A percentile compares a stretch with the other conserved stretches of the same genome.
Evolutionary conservation across 2,329 filamentous ascomycete species (phyloP).

Genomic region (Calonectria fujianensis): DNA sequence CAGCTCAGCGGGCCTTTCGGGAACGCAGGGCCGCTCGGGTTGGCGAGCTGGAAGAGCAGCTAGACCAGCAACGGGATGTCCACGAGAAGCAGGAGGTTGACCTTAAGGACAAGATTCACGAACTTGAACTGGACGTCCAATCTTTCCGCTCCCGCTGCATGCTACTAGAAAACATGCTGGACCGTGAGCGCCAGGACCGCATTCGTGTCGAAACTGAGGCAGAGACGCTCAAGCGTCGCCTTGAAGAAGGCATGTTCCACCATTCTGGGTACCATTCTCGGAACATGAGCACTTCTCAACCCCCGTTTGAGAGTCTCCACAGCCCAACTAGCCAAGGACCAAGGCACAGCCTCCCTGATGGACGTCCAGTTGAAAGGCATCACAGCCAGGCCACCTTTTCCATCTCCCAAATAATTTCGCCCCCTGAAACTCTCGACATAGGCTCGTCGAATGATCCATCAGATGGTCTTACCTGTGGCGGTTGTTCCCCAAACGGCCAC

Average conservation of each 20-base stretch:
- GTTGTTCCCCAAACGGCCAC: slow-evolving; percentile 70
- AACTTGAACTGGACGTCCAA: slow-evolving; percentile 80
- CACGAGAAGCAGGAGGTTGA: slow-evolving; percentile 75
- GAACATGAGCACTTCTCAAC: slow-evolving; percentile 53
- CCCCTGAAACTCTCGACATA: slow-evolving; percentile 66
- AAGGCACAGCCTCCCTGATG: slow-evolving; percentile 56
- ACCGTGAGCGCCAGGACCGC: slow-evolving; percentile 72
- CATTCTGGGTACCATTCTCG: slow-evolving; percentile 54
- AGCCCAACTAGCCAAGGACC: slow-evolving; percentile 52
- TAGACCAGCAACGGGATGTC: slow-evolving; percentile 76
- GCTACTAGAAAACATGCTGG: slow-evolving; percentile 78
- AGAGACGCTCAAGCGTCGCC: slow-evolving; percentile 58
- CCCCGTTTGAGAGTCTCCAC: slow-evolving; percentile 55
- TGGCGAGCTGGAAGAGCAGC: slow-evolving; percentile 81
- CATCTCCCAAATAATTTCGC: slow-evolving; percentile 75
- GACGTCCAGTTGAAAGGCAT: slow-evolving; percentile 51
- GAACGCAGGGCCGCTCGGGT: slow-evolving; percentile 91
- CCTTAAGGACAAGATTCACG: slow-evolving; percentile 73
- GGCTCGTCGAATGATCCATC: slow-evolving; percentile 54
- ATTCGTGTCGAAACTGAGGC: slow-evolving; percentile 65
- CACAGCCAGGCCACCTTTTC: slow-evolving; percentile 69
- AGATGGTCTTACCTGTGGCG: slow-evolving; percentile 71
- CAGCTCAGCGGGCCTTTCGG: slow-evolving; percentile 92
- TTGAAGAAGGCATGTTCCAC: slow-evolving; percentile 55
- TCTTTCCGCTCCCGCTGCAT: slow-evolving; percentile 78